Conservation (phyloP, 768 basidiomycete genomes). For the Termitomyces sp. region DNA sequence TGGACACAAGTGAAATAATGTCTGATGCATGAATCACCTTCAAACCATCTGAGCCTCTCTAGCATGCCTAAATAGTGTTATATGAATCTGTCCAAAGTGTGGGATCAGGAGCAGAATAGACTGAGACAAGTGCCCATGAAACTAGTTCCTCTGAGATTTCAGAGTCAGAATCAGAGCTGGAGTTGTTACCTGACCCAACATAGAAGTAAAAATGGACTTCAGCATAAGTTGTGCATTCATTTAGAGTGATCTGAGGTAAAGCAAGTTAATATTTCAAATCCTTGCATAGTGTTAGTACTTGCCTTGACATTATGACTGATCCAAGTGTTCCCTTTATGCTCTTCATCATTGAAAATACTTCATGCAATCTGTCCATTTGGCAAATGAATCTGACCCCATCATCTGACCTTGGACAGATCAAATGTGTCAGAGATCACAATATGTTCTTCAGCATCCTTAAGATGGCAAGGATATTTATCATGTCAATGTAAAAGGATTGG, state of each 20-base stretch:
- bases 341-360: background rate
- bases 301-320: background rate
- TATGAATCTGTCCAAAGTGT: no score
- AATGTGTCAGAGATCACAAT: background rate
- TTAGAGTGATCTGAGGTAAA: background rate
- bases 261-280: background rate
- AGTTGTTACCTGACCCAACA: background rate
- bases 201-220: background rate
- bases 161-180: no score
- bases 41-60: conserved; percentile 2
- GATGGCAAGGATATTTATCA: background rate
- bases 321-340: background rate
- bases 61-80: background rate
- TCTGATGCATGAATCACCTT: conserved; percentile 5
- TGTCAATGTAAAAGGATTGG: background rate
- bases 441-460: background rate
- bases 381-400: background rate
- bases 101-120: conserved; percentile 12
- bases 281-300: background rate
- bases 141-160: background rate
- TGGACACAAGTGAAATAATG: conserved; percentile 21
- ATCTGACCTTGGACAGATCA: background rate
- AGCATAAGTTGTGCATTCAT: background rate
- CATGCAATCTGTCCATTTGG: background rate
- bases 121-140: conserved; percentile 14